Percentiles rank a stretch among this genome's conserved stretches.
phyloP scores from a whole-genome alignment of 305 asterid species.

The Coffea humblotiana region DNA sequence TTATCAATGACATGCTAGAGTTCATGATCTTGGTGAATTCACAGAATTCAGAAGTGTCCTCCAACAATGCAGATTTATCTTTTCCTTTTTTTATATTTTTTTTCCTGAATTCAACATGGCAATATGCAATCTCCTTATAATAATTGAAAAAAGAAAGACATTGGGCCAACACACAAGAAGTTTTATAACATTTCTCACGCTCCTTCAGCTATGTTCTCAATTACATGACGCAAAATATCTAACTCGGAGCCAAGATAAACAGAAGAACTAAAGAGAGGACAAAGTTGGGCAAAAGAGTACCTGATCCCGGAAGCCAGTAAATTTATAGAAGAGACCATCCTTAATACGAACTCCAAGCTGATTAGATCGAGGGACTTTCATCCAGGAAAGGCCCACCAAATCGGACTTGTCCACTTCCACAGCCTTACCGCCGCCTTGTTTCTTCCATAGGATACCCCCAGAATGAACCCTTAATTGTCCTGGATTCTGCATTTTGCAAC shows the following conservation, averaged over 20 bases:
- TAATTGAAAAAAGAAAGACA: not conserved
- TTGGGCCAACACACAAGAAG: no score
- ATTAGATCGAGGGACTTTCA: constrained; percentile 90
- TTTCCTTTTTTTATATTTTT: not conserved
- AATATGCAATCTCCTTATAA: not conserved
- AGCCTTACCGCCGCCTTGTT: constrained; percentile 93
- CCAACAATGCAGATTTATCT: not conserved
- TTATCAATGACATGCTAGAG: not conserved
- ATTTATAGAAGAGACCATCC: constrained; percentile 89
- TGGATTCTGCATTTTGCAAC: constrained; percentile 59
- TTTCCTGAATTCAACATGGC: no score
- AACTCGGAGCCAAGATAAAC: not conserved
- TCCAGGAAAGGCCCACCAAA: constrained; percentile 76
- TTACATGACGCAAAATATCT: not conserved
- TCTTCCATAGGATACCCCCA: constrained; percentile 89
- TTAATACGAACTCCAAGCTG: constrained; percentile 87
- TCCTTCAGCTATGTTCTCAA: not conserved
- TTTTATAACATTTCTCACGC: not conserved
- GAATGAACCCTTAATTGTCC: constrained; percentile 89
- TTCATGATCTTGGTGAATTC: not conserved
- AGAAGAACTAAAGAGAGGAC: not conserved
- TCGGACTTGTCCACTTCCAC: constrained; percentile 91
- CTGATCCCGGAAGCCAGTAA: constrained; percentile 95
- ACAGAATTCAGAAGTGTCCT: not conserved
- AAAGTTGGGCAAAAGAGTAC: constrained; percentile 27